Base-by-base conservation (phyloP, 2,329 filamentous ascomycete genomes). In the Penicillium sp. region DNA sequence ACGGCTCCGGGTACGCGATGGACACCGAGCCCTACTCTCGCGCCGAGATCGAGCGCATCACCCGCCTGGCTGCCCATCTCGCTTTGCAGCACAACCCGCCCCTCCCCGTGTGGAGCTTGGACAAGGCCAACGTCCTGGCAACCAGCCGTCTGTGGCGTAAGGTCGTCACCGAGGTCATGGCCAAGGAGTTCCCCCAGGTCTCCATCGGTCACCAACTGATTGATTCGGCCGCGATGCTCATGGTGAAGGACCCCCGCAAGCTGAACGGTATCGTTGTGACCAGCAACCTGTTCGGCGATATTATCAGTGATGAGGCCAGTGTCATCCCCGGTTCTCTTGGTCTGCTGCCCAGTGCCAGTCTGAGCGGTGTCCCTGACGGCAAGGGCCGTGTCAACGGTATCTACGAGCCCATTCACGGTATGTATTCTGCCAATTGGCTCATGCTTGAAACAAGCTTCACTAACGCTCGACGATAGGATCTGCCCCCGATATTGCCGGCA, bases 361-460 rank as follows among this genome's bases (percentile, higher is more conserved):
- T 97, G 63, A 86, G 83, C 51, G 87, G 86, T 27, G 81, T 94
- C 45, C 91, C 91, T 0, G 88, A 94, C 65, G 87, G 87, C 39
- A 86, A 88, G 75, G 79, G 75, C 57, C 83, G 79, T 65, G 87
- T 90, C 62, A 95, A 94, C 64, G 91, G 89, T 56, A 95, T 97
- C 60, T 98, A 95, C 66, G 91, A 97, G 77, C 91, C 91, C 17
- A 97, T 98, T 57, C 91, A 98, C 67, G 90, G 87, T 88, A 74
- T 59, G 72, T 56, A 14, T 26, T 33, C 15, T 41, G 36, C 23
- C 43, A 28, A 13, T 30, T 17, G 15, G 14, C 19, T 15, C 18
- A 11, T 16, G 5, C 6, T 4, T 13, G 16, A 14, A 23, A 16
- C 2, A n/a, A 36, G 21, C 11, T 11, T 23, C 11, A n/a, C 21